Conservation (phyloP, 75 land plant species). For the Chamaecyparis obtusa region DNA sequence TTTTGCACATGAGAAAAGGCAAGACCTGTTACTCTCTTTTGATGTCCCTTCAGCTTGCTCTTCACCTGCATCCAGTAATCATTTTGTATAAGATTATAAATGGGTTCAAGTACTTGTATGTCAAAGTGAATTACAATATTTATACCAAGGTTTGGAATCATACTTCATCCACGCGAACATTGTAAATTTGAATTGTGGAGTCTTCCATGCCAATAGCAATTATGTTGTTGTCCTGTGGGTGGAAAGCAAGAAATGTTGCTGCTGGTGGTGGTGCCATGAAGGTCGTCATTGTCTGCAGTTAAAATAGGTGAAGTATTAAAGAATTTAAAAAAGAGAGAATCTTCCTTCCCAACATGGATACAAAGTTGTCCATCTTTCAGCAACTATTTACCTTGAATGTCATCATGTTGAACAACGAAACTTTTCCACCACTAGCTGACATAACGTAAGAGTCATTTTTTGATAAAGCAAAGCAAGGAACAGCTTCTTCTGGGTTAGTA, state of each 20-base stretch:
- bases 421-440: constrained; percentile 59
- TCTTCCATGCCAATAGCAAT: constrained; percentile 70
- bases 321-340: constrained; percentile 2
- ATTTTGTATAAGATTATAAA: not conserved
- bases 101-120: not conserved
- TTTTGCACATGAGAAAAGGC: constrained; percentile 42
- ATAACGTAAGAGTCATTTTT: constrained; percentile 63
- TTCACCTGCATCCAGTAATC: constrained; percentile 32
- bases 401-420: constrained; percentile 58
- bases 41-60: constrained; percentile 55
- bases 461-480: constrained; percentile 59
- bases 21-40: constrained; percentile 49
- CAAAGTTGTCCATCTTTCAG: not conserved
- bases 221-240: constrained; percentile 65
- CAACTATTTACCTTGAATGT: constrained; percentile 51
- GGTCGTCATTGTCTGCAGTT: constrained; percentile 49
- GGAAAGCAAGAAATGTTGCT: constrained; percentile 61
- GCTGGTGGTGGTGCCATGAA: constrained; percentile 66
- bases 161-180: constrained; percentile 60
- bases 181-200: constrained; percentile 57
- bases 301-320: constrained; percentile 2
- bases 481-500: constrained; percentile 33
- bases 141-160: not conserved
- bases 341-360: constrained; percentile 18
- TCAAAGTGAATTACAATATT: not conserved